Conservation (phyloP, 202 grass and related monocot genomes). For the Schoenoplectus tabernaemontani region DNA sequence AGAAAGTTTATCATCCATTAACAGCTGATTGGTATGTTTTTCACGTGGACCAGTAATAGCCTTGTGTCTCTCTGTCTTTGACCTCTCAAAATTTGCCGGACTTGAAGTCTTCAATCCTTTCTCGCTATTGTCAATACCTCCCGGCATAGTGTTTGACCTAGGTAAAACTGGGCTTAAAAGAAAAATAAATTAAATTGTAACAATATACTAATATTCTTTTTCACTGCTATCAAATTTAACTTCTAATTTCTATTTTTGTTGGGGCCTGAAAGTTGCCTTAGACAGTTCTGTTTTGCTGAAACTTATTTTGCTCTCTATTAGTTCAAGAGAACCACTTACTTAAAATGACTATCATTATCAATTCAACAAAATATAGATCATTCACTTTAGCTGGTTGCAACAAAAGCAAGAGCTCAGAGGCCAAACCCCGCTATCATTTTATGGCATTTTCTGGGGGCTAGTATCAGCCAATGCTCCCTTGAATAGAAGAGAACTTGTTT, state of each 20-base stretch:
- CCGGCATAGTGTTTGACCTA: conserved; percentile 42
- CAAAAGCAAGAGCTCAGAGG: not conserved
- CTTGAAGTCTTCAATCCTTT: conserved; percentile 33
- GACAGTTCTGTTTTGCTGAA: not conserved
- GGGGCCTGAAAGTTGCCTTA: not conserved
- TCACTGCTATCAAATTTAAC: not conserved
- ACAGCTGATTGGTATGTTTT: conserved; percentile 27
- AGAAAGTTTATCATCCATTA: conserved; percentile 52
- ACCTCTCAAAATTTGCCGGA: conserved; percentile 34
- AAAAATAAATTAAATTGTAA: conserved; percentile 8
- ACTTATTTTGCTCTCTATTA: not conserved
- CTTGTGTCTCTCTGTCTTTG: conserved; percentile 34
- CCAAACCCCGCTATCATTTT: not conserved
- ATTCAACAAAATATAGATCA: not conserved
- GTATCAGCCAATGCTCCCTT: not conserved
- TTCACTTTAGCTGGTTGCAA: not conserved
- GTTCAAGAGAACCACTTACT: not conserved
- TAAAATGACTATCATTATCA: not conserved
- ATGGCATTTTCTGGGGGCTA: not conserved
- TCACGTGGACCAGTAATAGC: conserved; percentile 7
- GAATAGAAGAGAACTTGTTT: not conserved
- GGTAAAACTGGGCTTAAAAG: conserved; percentile 18
- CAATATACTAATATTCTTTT: not conserved
- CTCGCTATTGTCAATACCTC: conserved; percentile 37
- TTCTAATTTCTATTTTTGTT: not conserved